Percentiles rank a stretch among this genome's conserved stretches.
These are phyloP conservation scores for Coemansia sp. DNA, from an alignment of 371 early-diverging fungal genomes.

Conservation along the genomic window DNA sequence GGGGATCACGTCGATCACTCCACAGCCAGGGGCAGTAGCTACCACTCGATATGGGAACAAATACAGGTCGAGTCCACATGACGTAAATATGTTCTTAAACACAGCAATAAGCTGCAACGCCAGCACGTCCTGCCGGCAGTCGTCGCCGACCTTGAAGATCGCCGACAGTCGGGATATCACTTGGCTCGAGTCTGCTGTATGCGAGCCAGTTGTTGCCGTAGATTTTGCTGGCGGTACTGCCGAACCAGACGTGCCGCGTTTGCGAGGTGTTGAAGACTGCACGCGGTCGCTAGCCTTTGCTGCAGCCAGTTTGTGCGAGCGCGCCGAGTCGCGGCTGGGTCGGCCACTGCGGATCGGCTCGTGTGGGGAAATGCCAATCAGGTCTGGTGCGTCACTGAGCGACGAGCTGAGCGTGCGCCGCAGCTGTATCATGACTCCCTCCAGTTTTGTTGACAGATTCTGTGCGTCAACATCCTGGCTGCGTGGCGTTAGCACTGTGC, in stretches of 20 bases:
- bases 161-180: conserved; percentile 65
- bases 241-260: conserved; percentile 40
- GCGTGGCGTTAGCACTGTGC: neutral
- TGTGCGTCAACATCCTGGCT: conserved; percentile 17
- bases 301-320: conserved; percentile 6
- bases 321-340: conserved; percentile 32
- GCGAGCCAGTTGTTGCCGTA: neutral
- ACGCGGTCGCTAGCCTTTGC: neutral
- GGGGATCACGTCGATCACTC: conserved; percentile 99
- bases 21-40: conserved; percentile 96
- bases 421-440: conserved; percentile 21
- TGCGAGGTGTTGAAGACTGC: neutral
- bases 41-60: conserved; percentile 98
- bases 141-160: conserved; percentile 99
- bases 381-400: conserved; percentile 47
- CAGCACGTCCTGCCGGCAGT: conserved; percentile 98
- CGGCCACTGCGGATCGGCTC: conserved; percentile 14
- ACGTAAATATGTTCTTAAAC: conserved; percentile 95
- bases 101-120: conserved; percentile 97
- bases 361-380: conserved; percentile 34
- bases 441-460: conserved; percentile 28
- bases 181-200: conserved; percentile 48
- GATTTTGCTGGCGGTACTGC: neutral
- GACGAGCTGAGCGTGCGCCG: conserved; percentile 29
- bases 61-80: conserved; percentile 91